Percentiles rank a stretch among this genome's conserved stretches.
Evolutionary conservation across 495 filamentous ascomycete species (phyloP).

Genomic region (Penicillium cosmopolitanum): DNA sequence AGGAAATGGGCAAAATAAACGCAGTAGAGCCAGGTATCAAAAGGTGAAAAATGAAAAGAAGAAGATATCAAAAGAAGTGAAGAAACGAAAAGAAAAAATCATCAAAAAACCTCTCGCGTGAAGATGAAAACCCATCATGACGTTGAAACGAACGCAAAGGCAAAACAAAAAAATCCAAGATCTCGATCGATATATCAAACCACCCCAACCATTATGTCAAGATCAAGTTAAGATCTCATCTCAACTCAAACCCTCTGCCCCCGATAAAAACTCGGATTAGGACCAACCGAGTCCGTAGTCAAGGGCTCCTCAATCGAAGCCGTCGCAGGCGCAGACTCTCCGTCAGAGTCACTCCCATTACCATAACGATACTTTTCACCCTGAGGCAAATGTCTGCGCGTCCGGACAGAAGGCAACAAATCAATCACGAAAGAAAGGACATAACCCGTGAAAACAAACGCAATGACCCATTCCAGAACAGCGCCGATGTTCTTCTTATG

Average conservation of each 20-base stretch:
- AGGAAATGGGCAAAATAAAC: too few relatives aligned
- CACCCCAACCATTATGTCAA: not conserved
- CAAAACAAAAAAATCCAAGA: not conserved
- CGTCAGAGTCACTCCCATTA: slow-evolving; percentile 14
- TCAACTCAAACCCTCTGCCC: slow-evolving; percentile 27
- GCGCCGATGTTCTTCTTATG: slow-evolving; percentile 57
- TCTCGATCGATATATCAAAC: not conserved
- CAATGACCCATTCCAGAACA: slow-evolving; percentile 79
- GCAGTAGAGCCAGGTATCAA: too few relatives aligned
- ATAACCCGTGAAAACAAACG: slow-evolving; percentile 89
- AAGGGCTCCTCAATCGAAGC: slow-evolving; percentile 42
- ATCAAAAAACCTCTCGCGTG: not conserved
- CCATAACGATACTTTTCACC: slow-evolving; percentile 45
- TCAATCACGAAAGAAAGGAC: slow-evolving; percentile 88
- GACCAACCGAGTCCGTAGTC: slow-evolving; percentile 44
- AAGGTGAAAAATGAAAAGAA: too few relatives aligned
- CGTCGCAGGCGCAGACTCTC: slow-evolving; percentile 4
- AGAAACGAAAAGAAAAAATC: not conserved
- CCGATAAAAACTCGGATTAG: slow-evolving; percentile 39
- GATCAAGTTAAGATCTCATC: not conserved
- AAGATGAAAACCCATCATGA: not conserved
- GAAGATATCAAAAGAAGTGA: not conserved
- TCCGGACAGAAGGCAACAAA: slow-evolving; percentile 76
- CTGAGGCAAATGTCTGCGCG: slow-evolving; percentile 54
- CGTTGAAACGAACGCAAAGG: not conserved